A percentile compares a stretch with the other conserved stretches of the same genome.
Evolutionary conservation across 768 basidiomycete species (phyloP).

Genomic region (Hygrocybe coccinea): DNA sequence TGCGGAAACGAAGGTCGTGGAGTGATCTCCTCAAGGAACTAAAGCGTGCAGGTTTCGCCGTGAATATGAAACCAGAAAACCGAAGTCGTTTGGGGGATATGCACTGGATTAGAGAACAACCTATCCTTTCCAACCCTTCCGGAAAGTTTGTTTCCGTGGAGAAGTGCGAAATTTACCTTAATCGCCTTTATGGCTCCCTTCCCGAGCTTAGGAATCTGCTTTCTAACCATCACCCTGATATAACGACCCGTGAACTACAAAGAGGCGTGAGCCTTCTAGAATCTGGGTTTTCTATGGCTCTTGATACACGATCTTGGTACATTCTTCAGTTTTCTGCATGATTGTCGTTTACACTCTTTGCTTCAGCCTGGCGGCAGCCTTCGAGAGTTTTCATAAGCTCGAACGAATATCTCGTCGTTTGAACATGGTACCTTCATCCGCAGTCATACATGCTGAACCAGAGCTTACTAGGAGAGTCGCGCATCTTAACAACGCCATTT

Average conservation of each 20-base stretch:
- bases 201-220: slow-evolving; percentile 61
- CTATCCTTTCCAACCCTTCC: slow-evolving; percentile 28
- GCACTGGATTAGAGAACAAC: slow-evolving; percentile 65
- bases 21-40: slow-evolving; percentile 87
- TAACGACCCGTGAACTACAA: slow-evolving; percentile 83
- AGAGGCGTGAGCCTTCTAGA: slow-evolving; percentile 75
- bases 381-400: slow-evolving; percentile 23
- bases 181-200: slow-evolving; percentile 58
- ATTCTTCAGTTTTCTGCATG: not conserved
- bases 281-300: slow-evolving; percentile 64
- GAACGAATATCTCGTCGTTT: slow-evolving; percentile 28
- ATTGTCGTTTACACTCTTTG: slow-evolving; percentile 7
- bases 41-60: slow-evolving; percentile 69
- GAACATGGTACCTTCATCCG: slow-evolving; percentile 18
- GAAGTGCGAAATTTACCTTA: slow-evolving; percentile 61
- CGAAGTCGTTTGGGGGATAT: slow-evolving; percentile 50
- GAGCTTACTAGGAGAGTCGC: slow-evolving; percentile 19
- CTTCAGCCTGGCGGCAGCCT: slow-evolving; percentile 28
- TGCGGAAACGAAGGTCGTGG: slow-evolving; percentile 85
- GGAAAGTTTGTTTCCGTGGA: slow-evolving; percentile 23
- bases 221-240: slow-evolving; percentile 69
- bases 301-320: slow-evolving; percentile 61
- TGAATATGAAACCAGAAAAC: slow-evolving; percentile 65
- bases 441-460: slow-evolving; percentile 21
- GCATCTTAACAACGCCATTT: slow-evolving; percentile 25